Evolutionary conservation across 345 rosid species (phyloP).

Genomic region (Bruguiera gymnorhiza): DNA sequence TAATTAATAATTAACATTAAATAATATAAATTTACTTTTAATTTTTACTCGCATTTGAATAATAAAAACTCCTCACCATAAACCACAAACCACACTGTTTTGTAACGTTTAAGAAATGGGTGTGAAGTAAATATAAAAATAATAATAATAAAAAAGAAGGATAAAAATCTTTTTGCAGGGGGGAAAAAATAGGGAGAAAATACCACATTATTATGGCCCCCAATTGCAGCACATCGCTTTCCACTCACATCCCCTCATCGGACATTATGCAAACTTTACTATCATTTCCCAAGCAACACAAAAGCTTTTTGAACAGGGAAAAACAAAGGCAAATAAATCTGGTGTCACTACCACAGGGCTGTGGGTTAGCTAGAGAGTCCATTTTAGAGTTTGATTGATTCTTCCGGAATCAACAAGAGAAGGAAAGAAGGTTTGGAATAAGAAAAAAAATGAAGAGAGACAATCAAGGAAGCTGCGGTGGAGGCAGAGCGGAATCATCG

Average conservation of each 20-base stretch:
- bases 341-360: no score
- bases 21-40: no score
- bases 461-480: conserved; percentile 32
- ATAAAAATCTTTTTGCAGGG: not conserved
- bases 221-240: conserved; percentile 45
- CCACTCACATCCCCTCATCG: conserved; percentile 15
- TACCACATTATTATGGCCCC: conserved; percentile 43
- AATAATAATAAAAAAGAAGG: no score
- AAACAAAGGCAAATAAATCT: no score
- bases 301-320: no score
- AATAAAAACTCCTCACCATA: not conserved
- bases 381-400: no score
- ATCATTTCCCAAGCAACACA: not conserved
- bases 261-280: conserved; percentile 1
- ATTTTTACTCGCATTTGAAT: no score
- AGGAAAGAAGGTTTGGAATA: conserved; percentile 7
- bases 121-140: no score
- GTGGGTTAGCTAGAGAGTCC: no score
- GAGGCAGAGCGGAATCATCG: conserved; percentile 25
- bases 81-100: not conserved
- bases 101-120: no score
- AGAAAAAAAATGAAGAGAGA: conserved; percentile 52
- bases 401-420: not conserved
- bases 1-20: no score
- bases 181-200: not conserved